Percentiles rank a stretch among this genome's conserved stretches.
phyloP scores from a whole-genome alignment of 495 filamentous ascomycete species.

The Penicillium parvum region DNA sequence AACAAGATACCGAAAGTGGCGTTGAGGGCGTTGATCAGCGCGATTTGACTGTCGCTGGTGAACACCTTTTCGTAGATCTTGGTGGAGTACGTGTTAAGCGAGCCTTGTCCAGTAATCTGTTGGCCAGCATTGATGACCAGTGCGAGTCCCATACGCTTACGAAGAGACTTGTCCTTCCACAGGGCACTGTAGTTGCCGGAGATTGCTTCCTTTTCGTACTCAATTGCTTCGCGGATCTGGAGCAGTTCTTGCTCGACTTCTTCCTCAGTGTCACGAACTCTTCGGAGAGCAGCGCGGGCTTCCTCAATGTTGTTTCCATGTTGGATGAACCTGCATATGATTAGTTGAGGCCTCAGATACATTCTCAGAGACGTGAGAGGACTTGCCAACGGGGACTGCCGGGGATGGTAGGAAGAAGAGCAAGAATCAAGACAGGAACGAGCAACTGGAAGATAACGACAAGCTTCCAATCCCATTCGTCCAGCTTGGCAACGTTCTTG shows the following conservation, averaged over 20 bases:
- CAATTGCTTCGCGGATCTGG: slow-evolving; percentile 54
- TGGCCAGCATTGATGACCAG: slow-evolving; percentile 57
- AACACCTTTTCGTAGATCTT: slow-evolving; percentile 65
- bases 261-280: slow-evolving; percentile 53
- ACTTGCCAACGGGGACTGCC: slow-evolving; percentile 54
- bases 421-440: slow-evolving; percentile 49
- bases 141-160: slow-evolving; percentile 52
- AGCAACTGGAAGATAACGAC: slow-evolving; percentile 61
- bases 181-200: slow-evolving; percentile 51
- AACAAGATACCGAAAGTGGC: slow-evolving; percentile 65
- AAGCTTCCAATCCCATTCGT: slow-evolving; percentile 60
- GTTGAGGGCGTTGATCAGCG: slow-evolving; percentile 63
- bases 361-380: not conserved
- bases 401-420: slow-evolving; percentile 51
- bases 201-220: slow-evolving; percentile 60
- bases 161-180: slow-evolving; percentile 57
- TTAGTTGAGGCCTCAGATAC: slow-evolving; percentile 1
- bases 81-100: slow-evolving; percentile 59
- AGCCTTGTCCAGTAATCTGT: slow-evolving; percentile 58
- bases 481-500: slow-evolving; percentile 44
- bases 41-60: slow-evolving; percentile 47
- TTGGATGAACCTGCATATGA: slow-evolving; percentile 42
- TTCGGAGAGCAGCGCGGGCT: slow-evolving; percentile 44
- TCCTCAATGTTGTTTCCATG: slow-evolving; percentile 49
- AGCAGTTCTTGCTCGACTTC: slow-evolving; percentile 57